Percentiles rank a stretch among this genome's conserved stretches.
Conservation (phyloP, 1,139 yeast species). For the Pneumocystis murina region DNA sequence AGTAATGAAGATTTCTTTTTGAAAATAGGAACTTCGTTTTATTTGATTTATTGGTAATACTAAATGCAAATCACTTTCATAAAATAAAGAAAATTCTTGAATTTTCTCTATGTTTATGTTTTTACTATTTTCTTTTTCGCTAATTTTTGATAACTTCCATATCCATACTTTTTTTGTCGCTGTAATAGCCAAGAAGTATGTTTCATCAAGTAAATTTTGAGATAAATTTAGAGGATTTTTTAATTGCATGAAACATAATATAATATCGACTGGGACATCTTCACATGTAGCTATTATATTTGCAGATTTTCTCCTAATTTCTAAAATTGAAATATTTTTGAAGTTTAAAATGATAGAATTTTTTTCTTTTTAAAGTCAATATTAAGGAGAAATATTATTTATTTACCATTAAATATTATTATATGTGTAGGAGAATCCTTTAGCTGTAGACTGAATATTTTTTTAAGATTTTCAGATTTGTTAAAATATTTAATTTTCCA, state of each 20-base stretch:
- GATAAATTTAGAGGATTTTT: neutral
- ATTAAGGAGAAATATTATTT: neutral
- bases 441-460: neutral
- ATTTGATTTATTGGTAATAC: neutral
- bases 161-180: neutral
- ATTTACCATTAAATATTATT: neutral
- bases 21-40: neutral
- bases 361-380: neutral
- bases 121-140: neutral
- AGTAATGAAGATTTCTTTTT: neutral
- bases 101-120: neutral
- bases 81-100: neutral
- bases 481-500: neutral
- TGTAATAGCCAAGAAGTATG: neutral
- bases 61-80: neutral
- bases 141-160: neutral
- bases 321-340: neutral
- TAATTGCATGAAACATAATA: neutral
- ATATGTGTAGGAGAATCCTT: neutral
- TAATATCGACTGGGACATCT: neutral
- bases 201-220: neutral
- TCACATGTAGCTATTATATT: neutral
- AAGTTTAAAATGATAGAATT: neutral
- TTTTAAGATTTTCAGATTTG: neutral
- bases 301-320: neutral